Conservation (phyloP, 2,329 filamentous ascomycete genomes). For the Microcera coccophila region DNA sequence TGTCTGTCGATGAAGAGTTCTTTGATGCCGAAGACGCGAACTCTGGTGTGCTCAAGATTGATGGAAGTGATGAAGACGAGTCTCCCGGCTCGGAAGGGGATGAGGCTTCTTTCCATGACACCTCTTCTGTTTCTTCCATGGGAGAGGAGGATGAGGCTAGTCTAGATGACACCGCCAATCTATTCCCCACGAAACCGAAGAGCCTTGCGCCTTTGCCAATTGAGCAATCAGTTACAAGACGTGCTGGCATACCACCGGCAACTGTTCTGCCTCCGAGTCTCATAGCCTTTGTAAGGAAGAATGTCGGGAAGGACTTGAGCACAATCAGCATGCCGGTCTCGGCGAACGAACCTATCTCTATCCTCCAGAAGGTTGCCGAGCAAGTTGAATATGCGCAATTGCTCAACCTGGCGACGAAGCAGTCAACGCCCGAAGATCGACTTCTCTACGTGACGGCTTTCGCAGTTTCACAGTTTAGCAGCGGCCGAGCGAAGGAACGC, state of each 20-base stretch:
- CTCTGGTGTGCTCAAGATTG: slow-evolving; percentile 70
- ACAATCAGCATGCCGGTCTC: slow-evolving; percentile 98
- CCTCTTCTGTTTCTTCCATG: slow-evolving; percentile 57
- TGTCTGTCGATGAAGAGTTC: slow-evolving; percentile 78
- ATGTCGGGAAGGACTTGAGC: slow-evolving; percentile 94
- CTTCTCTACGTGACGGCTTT: slow-evolving; percentile 85
- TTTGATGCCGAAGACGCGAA: slow-evolving; percentile 75
- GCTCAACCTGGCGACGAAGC: slow-evolving; percentile 68
- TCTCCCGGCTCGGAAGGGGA: slow-evolving; percentile 53
- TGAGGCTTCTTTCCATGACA: slow-evolving; percentile 51
- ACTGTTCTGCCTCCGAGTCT: slow-evolving; percentile 81
- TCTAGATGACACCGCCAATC: slow-evolving; percentile 55
- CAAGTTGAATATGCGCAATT: slow-evolving; percentile 86
- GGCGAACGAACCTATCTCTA: slow-evolving; percentile 85
- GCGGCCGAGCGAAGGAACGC: slow-evolving; percentile 78
- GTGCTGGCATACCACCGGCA: slow-evolving; percentile 67
- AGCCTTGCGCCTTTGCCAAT: slow-evolving; percentile 74
- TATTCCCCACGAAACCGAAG: slow-evolving; percentile 76
- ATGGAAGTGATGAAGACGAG: slow-evolving; percentile 67
- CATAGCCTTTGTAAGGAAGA: slow-evolving; percentile 92
- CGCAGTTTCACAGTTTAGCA: slow-evolving; percentile 82
- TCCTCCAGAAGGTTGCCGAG: slow-evolving; percentile 85
- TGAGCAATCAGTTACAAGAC: slow-evolving; percentile 58
- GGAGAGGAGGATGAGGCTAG: slow-evolving; percentile 56
- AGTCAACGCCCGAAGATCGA: slow-evolving; percentile 60